phyloP scores from a whole-genome alignment of 2,329 filamentous ascomycete genomes.

The Aureobasidium sp. region DNA sequence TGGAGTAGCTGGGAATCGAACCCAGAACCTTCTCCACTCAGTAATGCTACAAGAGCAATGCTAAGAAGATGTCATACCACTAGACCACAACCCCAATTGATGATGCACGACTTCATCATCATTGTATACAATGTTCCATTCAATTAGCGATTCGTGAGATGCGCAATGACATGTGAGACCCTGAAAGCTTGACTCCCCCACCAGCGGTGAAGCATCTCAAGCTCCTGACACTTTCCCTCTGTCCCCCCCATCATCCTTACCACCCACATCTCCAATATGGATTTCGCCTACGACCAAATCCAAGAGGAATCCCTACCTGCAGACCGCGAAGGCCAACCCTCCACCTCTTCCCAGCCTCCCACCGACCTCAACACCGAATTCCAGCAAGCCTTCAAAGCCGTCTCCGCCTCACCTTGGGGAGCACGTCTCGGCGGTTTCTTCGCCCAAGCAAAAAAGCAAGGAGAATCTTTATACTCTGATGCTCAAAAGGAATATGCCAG shows the following conservation, averaged over 20 bases:
- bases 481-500: constrained; percentile 72
- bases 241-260: neutral
- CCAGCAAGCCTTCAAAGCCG: constrained; percentile 90
- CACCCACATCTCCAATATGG: constrained; percentile 50
- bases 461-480: constrained; percentile 80
- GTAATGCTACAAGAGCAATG: neutral
- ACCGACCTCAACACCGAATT: constrained; percentile 72
- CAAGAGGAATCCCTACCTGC: constrained; percentile 65
- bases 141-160: too few relatives aligned
- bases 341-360: constrained; percentile 33
- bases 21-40: constrained; percentile 10
- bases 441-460: constrained; percentile 83
- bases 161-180: neutral
- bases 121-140: too few relatives aligned
- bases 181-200: neutral
- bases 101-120: neutral
- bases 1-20: constrained; percentile 11
- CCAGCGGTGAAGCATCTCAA: neutral
- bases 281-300: constrained; percentile 95
- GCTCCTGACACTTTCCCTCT: neutral
- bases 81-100: constrained; percentile 6
- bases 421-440: constrained; percentile 80
- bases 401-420: constrained; percentile 88
- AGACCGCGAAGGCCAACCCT: constrained; percentile 1
- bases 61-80: constrained; percentile 11